Percentiles rank a stretch among this genome's conserved stretches.
These are phyloP conservation scores for Aureobasidium zeae DNA, from an alignment of 2,329 filamentous ascomycete species.

Conservation along the genomic window DNA sequence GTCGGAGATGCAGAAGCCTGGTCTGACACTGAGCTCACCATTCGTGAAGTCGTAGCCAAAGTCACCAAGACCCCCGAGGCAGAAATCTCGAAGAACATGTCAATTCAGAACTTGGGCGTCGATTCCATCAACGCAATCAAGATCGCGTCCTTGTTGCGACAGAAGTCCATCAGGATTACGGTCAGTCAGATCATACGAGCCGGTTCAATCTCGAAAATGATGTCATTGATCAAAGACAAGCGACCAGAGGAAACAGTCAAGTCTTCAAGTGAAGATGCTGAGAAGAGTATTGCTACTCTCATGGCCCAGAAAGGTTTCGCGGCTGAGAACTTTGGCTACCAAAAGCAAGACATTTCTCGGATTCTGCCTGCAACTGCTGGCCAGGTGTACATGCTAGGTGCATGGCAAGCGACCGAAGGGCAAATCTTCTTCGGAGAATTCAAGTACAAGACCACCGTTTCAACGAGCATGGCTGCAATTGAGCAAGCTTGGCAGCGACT, in stretches of 20 bases:
- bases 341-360: constrained; percentile 40
- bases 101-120: constrained; percentile 74
- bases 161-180: constrained; percentile 50
- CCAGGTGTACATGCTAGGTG: constrained; percentile 70
- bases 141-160: constrained; percentile 60
- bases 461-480: constrained; percentile 36
- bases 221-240: constrained; percentile 28
- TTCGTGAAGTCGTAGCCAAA: constrained; percentile 40
- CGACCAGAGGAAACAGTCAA: not conserved
- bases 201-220: constrained; percentile 57
- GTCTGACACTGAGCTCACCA: constrained; percentile 30
- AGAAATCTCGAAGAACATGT: constrained; percentile 52
- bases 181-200: constrained; percentile 64
- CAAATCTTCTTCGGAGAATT: constrained; percentile 67
- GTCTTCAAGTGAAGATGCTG: not conserved
- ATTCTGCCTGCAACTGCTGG: constrained; percentile 64
- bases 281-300: constrained; percentile 15
- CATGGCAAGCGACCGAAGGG: constrained; percentile 61
- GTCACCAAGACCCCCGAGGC: constrained; percentile 52
- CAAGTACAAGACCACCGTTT: constrained; percentile 44
- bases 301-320: constrained; percentile 15
- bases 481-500: constrained; percentile 53
- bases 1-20: constrained; percentile 19
- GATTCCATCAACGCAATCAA: constrained; percentile 92
- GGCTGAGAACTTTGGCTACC: constrained; percentile 29